Percentiles rank a stretch among this genome's conserved stretches.
Evolutionary conservation across 768 basidiomycete genomes (phyloP).

Genomic region (Boletales sp.): DNA sequence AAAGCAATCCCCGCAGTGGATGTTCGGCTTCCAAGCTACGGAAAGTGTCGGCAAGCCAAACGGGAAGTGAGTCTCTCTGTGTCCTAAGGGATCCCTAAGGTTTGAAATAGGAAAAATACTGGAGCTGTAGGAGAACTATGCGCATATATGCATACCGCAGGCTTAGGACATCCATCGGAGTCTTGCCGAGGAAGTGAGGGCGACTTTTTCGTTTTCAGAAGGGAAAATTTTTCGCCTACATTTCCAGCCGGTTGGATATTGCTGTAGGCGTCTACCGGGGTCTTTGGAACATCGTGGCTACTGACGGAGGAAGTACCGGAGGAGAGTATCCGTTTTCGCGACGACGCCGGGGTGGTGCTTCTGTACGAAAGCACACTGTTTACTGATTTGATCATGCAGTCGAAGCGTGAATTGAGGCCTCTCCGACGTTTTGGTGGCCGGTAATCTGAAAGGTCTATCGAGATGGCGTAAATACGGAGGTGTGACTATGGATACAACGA

Average conservation of each 20-base stretch:
- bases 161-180: conserved; percentile 4
- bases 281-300: conserved; percentile 39
- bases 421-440: conserved; percentile 45
- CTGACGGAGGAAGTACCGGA: conserved; percentile 44
- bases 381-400: conserved; percentile 65
- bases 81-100: conserved; percentile 18
- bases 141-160: conserved; percentile 32
- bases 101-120: conserved; percentile 9
- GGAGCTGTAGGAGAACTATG: conserved; percentile 10
- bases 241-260: conserved; percentile 27
- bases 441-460: conserved; percentile 6
- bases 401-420: conserved; percentile 58
- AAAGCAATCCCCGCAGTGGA: conserved; percentile 33
- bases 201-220: conserved; percentile 39
- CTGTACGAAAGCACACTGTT: conserved; percentile 33
- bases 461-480: background rate
- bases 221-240: conserved; percentile 39
- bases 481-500: background rate
- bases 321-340: conserved; percentile 35
- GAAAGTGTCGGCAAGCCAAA: conserved; percentile 56
- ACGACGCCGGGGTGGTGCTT: conserved; percentile 15
- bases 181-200: conserved; percentile 1
- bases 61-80: conserved; percentile 39
- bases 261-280: conserved; percentile 40
- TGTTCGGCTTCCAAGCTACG: conserved; percentile 37